Percentiles rank a stretch among this genome's conserved stretches.
These are phyloP conservation scores for Chlamydomonas incerta DNA, from an alignment of 139 green algal species.

Conservation along the genomic window DNA sequence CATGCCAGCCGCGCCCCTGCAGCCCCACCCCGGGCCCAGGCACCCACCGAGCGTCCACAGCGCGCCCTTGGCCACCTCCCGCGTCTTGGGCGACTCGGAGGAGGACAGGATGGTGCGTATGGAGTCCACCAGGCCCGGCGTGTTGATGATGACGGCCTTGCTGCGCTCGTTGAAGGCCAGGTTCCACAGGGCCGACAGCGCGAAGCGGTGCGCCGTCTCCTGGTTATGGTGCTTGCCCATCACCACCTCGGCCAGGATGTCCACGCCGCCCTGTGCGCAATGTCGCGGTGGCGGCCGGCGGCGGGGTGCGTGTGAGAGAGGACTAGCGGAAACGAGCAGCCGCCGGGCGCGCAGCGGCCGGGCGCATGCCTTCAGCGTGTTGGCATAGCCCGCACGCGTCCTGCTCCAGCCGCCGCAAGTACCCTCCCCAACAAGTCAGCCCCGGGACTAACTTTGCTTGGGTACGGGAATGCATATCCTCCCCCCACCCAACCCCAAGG, in stretches of 20 bases:
- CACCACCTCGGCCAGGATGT: constrained; percentile 51
- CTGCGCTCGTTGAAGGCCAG: constrained; percentile 61
- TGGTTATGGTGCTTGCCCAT: constrained; percentile 59
- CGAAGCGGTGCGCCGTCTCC: constrained; percentile 57
- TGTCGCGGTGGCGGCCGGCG: too few relatives aligned
- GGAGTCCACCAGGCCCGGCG: constrained; percentile 58
- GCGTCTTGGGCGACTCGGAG: constrained; percentile 50
- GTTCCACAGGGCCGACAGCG: constrained; percentile 64
- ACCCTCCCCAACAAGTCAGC: too few relatives aligned
- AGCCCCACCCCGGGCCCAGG: background rate
- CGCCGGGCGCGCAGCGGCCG: too few relatives aligned
- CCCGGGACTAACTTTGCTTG: too few relatives aligned
- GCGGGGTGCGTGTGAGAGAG: too few relatives aligned
- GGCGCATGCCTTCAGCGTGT: too few relatives aligned
- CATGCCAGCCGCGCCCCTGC: background rate
- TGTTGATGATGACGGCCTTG: constrained; percentile 37
- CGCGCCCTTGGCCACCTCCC: constrained; percentile 64
- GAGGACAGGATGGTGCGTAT: constrained; percentile 55
- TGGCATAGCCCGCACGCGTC: too few relatives aligned
- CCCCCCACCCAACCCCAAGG: background rate
- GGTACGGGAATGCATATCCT: too few relatives aligned
- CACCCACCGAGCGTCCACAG: constrained; percentile 64
- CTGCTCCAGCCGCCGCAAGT: too few relatives aligned
- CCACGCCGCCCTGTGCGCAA: constrained; percentile 32
- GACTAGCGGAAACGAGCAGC: too few relatives aligned